Base-by-base conservation (phyloP, 805 yeast genomes). In the Schwanniomyces sp. region DNA sequence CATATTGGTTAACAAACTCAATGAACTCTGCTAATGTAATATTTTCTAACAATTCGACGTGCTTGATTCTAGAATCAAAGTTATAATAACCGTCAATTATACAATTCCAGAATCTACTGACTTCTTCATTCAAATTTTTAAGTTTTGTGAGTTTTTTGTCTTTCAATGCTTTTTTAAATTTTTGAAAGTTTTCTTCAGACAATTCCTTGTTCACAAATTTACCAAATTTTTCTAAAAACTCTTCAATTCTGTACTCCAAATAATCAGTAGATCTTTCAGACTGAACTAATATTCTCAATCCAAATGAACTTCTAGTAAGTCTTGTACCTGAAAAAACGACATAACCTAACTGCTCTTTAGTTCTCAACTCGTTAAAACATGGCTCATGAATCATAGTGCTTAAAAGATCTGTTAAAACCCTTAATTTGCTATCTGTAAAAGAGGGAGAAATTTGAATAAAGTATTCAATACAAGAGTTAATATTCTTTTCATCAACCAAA, bases 311-410 rank as follows among this genome's bases (percentile, higher is more conserved):
- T 60, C 95, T 79, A 3, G 88, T 80, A 50, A 76, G 76, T 51
- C 86, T 73, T 24, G 79, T 70, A 0, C 95, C 88, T 39, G 94
- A 83, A 61, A 89, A 90, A 0, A 92, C 99, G 52, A 92, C 91
- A 59, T 92, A 92, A 2, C 99, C 99, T 28, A 92, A 76, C 66
- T 94, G 98, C 69, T 92, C 98, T 57, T 89, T 86, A 6, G 99
- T 92, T 66, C 99, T 80, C 48, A 92, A 76, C 52, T 87, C 87
- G 60, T 89, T 85, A 67, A 92, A 94, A 48, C 92, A 87, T 4
- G 97, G 97, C 62, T 92, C 97, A 54, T 80, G 82, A 43, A 86
- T 72, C 52, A 91, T 78, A 51, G 88, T 92, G 0, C 86, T 80
- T 41, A 89, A 66, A 44, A 92, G 67, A 43, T 85, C 89, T 10